Evolutionary conservation across 2,329 filamentous ascomycete species (phyloP).

Genomic region (Penicillium expansum): DNA sequence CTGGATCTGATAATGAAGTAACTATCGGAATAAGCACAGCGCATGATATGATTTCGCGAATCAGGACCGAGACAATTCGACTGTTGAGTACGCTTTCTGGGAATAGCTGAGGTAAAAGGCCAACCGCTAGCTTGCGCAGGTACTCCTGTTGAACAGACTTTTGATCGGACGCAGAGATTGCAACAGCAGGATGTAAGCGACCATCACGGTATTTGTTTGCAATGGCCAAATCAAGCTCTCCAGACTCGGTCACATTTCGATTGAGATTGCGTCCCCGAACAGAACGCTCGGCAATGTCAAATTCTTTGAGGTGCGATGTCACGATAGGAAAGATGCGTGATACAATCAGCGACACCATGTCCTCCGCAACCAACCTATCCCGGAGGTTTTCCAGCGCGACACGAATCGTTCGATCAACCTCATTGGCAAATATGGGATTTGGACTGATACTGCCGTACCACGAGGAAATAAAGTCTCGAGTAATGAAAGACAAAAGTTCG

Average conservation of each 20-base stretch:
- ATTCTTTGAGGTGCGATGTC: slow-evolving; percentile 84
- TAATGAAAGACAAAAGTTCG: slow-evolving; percentile 69
- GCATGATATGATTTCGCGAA: slow-evolving; percentile 89
- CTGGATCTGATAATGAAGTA: slow-evolving; percentile 79
- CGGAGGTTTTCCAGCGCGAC: slow-evolving; percentile 67
- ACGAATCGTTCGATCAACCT: slow-evolving; percentile 79
- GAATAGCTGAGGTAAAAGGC: slow-evolving; percentile 71
- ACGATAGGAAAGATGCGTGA: slow-evolving; percentile 82
- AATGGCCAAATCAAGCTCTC: slow-evolving; percentile 92
- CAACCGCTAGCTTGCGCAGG: slow-evolving; percentile 69
- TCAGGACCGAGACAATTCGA: slow-evolving; percentile 72
- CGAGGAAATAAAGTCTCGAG: slow-evolving; percentile 78
- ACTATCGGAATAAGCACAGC: slow-evolving; percentile 83
- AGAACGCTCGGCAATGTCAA: slow-evolving; percentile 81
- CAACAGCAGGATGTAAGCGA: slow-evolving; percentile 81
- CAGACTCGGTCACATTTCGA: slow-evolving; percentile 87
- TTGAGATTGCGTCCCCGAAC: slow-evolving; percentile 86
- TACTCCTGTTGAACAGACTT: slow-evolving; percentile 86
- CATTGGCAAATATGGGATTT: slow-evolving; percentile 75
- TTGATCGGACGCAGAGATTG: slow-evolving; percentile 76
- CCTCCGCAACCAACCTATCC: slow-evolving; percentile 69
- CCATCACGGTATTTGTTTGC: slow-evolving; percentile 91
- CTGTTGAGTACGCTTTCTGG: slow-evolving; percentile 73
- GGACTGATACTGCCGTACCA: slow-evolving; percentile 89
- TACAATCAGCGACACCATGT: slow-evolving; percentile 79